Evolutionary conservation across 352 stramenopile species (phyloP).

Genomic region (Pythium utonaiense): DNA sequence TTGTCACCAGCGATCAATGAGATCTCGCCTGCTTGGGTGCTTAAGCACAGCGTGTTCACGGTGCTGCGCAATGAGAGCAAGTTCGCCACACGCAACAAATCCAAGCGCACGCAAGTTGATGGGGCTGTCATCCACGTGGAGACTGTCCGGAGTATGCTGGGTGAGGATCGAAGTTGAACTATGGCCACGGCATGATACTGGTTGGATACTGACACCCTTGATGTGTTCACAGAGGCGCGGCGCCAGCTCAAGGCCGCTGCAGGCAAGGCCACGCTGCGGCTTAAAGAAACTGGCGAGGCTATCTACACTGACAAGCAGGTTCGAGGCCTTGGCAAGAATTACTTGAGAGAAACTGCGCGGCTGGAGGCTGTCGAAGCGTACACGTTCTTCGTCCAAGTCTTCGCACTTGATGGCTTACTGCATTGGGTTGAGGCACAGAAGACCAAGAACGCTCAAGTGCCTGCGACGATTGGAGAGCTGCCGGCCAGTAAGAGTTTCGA

Average conservation of each 20-base stretch:
- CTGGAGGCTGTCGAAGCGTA: slow-evolving; percentile 61
- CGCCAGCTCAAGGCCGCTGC: slow-evolving; percentile 8
- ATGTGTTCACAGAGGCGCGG: slow-evolving; percentile 12
- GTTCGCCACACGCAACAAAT: slow-evolving; percentile 78
- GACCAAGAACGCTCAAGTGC: slow-evolving; percentile 19
- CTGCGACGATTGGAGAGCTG: slow-evolving; percentile 1
- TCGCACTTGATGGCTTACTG: slow-evolving; percentile 59
- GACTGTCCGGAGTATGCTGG: slow-evolving; percentile 79
- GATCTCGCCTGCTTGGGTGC: slow-evolving; percentile 87
- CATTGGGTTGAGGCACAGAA: slow-evolving; percentile 20
- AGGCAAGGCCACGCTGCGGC: slow-evolving; percentile 34
- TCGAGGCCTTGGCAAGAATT: slow-evolving; percentile 77
- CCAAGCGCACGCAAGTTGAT: slow-evolving; percentile 62
- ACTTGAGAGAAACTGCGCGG: slow-evolving; percentile 71
- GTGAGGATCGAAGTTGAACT: slow-evolving; percentile 18
- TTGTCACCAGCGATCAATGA: slow-evolving; percentile 83
- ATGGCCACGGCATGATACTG: background rate
- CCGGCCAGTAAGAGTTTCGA: slow-evolving; percentile 33
- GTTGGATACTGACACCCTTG: background rate
- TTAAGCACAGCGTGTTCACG: slow-evolving; percentile 88
- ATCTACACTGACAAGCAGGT: slow-evolving; percentile 80
- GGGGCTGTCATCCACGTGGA: slow-evolving; percentile 63
- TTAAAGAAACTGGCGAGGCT: slow-evolving; percentile 37
- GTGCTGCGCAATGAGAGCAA: slow-evolving; percentile 89
- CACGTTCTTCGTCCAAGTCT: slow-evolving; percentile 82